phyloP scores from a whole-genome alignment of 2,329 filamentous ascomycete genomes.

The Alternaria sp. region DNA sequence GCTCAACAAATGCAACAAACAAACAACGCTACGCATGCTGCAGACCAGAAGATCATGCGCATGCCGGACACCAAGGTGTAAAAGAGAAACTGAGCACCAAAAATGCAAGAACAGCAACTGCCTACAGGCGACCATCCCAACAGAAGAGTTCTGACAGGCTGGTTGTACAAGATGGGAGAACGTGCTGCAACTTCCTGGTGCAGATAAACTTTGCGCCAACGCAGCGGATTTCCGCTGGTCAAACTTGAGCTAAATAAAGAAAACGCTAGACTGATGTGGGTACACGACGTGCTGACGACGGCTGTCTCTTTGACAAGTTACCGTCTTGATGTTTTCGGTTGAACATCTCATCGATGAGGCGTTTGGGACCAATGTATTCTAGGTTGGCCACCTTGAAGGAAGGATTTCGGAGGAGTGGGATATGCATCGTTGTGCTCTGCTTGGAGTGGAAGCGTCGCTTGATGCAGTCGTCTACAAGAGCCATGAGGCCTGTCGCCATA shows the following conservation, averaged over 20 bases:
- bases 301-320: conserved; percentile 34
- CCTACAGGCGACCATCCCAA: conserved; percentile 27
- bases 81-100: conserved; percentile 25
- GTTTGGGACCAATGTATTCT: conserved; percentile 69
- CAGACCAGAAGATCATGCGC: conserved; percentile 9
- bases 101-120: conserved; percentile 17
- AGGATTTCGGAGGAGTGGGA: conserved; percentile 60
- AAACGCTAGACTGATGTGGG: conserved; percentile 21
- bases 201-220: conserved; percentile 18
- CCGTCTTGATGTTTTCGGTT: conserved; percentile 53
- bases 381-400: conserved; percentile 63
- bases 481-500: conserved; percentile 86
- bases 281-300: conserved; percentile 36
- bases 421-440: conserved; percentile 59
- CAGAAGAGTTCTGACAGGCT: conserved; percentile 33
- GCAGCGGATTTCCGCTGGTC: conserved; percentile 22
- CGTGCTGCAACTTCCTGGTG: conserved; percentile 28
- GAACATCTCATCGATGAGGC: conserved; percentile 71
- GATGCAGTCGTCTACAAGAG: conserved; percentile 91
- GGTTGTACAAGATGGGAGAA: conserved; percentile 35
- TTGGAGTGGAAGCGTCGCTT: conserved; percentile 75
- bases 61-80: conserved; percentile 27
- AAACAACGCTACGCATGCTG: conserved; percentile 30
- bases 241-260: conserved; percentile 21
- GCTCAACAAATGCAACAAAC: conserved; percentile 34